These are phyloP conservation scores for Amniculicola lignicola DNA, from an alignment of 495 filamentous ascomycete genomes.

Conservation along the genomic window DNA sequence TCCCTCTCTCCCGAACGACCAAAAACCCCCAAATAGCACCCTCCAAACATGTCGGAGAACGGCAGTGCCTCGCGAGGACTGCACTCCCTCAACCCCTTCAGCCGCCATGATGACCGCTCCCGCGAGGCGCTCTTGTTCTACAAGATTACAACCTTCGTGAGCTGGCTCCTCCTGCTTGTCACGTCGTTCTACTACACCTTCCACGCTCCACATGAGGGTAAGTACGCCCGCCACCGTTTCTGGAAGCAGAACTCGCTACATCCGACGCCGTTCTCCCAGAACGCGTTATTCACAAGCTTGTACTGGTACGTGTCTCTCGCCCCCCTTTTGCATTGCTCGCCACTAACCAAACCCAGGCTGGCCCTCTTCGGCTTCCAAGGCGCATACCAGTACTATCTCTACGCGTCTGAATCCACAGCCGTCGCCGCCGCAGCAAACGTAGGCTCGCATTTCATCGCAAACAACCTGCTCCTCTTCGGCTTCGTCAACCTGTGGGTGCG, in stretches of 20 bases:
- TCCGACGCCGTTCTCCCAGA: conserved; percentile 72
- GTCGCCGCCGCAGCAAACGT: conserved; percentile 71
- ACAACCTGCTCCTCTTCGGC: conserved; percentile 73
- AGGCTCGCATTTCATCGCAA: conserved; percentile 77
- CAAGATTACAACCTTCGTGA: conserved; percentile 65
- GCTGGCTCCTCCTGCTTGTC: conserved; percentile 68
- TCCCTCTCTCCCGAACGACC: too few species aligned
- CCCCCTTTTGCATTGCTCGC: background rate
- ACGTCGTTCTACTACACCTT: conserved; percentile 67
- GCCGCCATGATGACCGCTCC: conserved; percentile 27
- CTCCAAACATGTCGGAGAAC: conserved; percentile 13
- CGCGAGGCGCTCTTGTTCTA: conserved; percentile 47
- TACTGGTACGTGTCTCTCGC: conserved; percentile 61
- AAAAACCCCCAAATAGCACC: too few species aligned
- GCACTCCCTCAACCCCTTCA: conserved; percentile 37
- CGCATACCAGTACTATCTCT: conserved; percentile 72
- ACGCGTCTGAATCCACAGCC: conserved; percentile 56
- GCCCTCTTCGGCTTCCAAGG: conserved; percentile 70
- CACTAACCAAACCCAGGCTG: conserved; percentile 51
- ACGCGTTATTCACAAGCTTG: conserved; percentile 63
- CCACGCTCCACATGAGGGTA: conserved; percentile 58
- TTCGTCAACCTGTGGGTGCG: conserved; percentile 82
- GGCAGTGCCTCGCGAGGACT: background rate
- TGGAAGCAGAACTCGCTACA: conserved; percentile 66
- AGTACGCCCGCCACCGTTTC: conserved; percentile 50